phyloP scores from a whole-genome alignment of 75 land plant species.

The Gnetum montanum region DNA sequence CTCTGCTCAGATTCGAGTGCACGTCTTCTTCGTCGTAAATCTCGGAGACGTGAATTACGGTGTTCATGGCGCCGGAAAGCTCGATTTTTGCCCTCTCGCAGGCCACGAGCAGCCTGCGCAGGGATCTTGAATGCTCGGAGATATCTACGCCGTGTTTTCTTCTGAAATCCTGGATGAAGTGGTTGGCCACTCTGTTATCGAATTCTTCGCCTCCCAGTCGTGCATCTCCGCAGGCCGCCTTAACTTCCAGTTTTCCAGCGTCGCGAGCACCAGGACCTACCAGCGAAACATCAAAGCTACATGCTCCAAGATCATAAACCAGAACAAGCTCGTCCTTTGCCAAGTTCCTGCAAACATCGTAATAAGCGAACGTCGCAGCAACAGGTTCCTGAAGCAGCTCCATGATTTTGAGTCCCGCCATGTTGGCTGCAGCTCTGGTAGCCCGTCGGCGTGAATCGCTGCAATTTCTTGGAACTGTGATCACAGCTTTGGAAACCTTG shows the following conservation, averaged over 20 bases:
- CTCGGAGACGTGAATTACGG: slow-evolving; percentile 10
- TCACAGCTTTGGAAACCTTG: slow-evolving; percentile 30
- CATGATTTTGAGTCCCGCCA: slow-evolving; percentile 33
- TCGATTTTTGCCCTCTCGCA: slow-evolving; percentile 17
- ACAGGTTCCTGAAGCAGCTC: slow-evolving; percentile 41
- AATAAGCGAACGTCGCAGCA: slow-evolving; percentile 56
- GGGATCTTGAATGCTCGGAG: slow-evolving; percentile 1
- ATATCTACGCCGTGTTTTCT: slow-evolving; percentile 13
- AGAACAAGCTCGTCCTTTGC: slow-evolving; percentile 36
- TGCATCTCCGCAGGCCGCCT: slow-evolving; percentile 39
- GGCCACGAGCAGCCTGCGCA: slow-evolving; percentile 4
- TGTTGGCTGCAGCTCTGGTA: slow-evolving; percentile 42
- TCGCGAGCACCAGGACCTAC: slow-evolving; percentile 27
- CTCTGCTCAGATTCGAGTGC: slow-evolving; percentile 18
- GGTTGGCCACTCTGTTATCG: slow-evolving; percentile 12
- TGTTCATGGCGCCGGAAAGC: slow-evolving; percentile 15
- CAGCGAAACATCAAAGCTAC: slow-evolving; percentile 42
- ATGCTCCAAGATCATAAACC: slow-evolving; percentile 30
- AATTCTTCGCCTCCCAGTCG: slow-evolving; percentile 25
- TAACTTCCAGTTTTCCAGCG: slow-evolving; percentile 32
- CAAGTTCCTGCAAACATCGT: slow-evolving; percentile 35
- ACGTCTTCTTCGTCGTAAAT: slow-evolving; percentile 11
- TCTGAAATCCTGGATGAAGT: slow-evolving; percentile 16
- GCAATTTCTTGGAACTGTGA: slow-evolving; percentile 43
- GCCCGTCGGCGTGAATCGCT: slow-evolving; percentile 44